Evolutionary conservation across 768 basidiomycete genomes (phyloP).

Genomic region (Auricularia cornea): DNA sequence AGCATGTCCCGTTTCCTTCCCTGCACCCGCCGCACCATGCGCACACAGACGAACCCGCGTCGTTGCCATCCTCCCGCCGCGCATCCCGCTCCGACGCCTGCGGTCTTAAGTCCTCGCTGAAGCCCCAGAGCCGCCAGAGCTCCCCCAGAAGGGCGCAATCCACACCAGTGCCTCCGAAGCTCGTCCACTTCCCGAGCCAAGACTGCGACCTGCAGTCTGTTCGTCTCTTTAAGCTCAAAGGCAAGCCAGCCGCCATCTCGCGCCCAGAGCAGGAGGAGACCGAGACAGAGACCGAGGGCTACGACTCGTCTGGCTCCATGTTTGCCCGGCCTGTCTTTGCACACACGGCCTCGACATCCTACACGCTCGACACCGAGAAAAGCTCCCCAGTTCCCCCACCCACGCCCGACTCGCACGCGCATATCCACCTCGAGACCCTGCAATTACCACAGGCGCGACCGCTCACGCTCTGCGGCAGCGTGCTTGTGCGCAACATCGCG

Average conservation of each 20-base stretch:
- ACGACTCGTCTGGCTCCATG: background rate
- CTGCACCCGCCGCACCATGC: background rate
- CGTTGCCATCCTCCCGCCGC: background rate
- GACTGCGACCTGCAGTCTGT: background rate
- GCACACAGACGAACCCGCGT: background rate
- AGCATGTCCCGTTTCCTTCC: background rate
- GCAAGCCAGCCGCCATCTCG: background rate
- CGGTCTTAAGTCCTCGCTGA: background rate
- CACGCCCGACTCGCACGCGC: background rate
- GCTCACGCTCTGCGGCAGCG: slow-evolving; percentile 14
- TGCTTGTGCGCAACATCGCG: slow-evolving; percentile 77
- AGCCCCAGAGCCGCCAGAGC: background rate
- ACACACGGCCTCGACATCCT: background rate
- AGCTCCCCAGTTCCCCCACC: background rate
- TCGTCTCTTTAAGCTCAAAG: background rate
- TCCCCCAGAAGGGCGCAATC: background rate
- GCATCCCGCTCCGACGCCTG: background rate
- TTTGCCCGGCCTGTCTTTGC: background rate
- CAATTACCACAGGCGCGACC: background rate
- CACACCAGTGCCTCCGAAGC: background rate
- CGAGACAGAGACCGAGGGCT: background rate
- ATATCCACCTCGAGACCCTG: background rate
- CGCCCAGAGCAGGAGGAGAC: background rate
- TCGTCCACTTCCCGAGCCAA: background rate
- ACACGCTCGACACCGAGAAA: background rate